Percentiles rank a stretch among this genome's conserved stretches.
Conservation (phyloP, 2,329 filamentous ascomycete species). For the Apiospora saccharicola region DNA sequence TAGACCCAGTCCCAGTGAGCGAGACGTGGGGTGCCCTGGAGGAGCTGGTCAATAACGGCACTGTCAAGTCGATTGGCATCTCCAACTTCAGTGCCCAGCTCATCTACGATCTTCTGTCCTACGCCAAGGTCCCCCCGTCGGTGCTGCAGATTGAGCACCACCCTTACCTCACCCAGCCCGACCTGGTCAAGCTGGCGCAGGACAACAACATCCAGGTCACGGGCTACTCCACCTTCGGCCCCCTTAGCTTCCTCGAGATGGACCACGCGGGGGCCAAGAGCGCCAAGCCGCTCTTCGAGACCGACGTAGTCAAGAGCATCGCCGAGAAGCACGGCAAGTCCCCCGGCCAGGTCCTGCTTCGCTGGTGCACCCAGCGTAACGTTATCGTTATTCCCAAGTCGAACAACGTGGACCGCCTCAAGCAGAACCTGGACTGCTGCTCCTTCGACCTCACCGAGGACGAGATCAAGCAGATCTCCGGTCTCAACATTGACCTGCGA, state of each 20-base stretch:
- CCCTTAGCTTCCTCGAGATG: constrained; percentile 50
- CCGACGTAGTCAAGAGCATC: constrained; percentile 56
- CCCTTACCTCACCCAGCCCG: constrained; percentile 72
- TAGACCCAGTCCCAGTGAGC: constrained; percentile 74
- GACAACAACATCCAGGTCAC: constrained; percentile 64
- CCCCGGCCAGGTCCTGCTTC: constrained; percentile 69
- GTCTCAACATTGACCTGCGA: constrained; percentile 57
- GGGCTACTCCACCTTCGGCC: constrained; percentile 71
- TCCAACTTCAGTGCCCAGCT: constrained; percentile 83
- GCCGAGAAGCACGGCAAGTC: constrained; percentile 64
- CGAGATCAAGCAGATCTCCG: constrained; percentile 63
- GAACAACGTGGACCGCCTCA: constrained; percentile 58
- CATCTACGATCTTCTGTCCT: constrained; percentile 80
- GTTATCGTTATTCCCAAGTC: constrained; percentile 70
- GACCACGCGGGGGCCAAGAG: constrained; percentile 36
- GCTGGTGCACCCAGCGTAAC: constrained; percentile 70
- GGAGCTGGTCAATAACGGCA: constrained; percentile 71
- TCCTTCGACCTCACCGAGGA: constrained; percentile 59
- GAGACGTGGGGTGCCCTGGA: constrained; percentile 88
- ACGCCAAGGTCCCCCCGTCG: constrained; percentile 76
- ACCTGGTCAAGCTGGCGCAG: constrained; percentile 63
- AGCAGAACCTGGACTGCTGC: constrained; percentile 62
- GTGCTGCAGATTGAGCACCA: constrained; percentile 90
- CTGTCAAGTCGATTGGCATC: constrained; percentile 79
- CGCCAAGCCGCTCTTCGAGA: constrained; percentile 42